Conservation (phyloP, 768 basidiomycete genomes). For the Aureoboletus auriporus region DNA sequence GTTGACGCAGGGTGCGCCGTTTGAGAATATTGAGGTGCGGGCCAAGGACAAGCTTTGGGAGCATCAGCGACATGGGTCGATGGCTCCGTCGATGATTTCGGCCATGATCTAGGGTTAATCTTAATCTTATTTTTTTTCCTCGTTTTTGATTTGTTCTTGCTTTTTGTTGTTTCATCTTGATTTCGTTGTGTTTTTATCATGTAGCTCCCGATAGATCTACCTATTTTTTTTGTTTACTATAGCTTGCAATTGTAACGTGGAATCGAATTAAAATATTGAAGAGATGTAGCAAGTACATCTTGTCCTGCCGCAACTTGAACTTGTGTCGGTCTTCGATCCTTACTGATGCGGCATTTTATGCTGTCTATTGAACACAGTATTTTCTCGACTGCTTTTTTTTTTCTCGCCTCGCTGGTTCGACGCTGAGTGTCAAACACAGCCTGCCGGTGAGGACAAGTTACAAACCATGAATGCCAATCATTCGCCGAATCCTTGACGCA, state of each 20-base stretch:
- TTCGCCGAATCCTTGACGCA: too few species aligned
- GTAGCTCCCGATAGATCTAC: constrained; percentile 2
- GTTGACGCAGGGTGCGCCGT: constrained; percentile 67
- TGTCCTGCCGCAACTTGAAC: too few species aligned
- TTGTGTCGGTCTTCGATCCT: too few species aligned
- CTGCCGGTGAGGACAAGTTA: too few species aligned
- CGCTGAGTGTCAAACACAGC: too few species aligned
- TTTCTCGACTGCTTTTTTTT: too few species aligned
- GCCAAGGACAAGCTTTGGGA: constrained; percentile 88
- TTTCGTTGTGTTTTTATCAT: background rate
- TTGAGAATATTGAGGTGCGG: constrained; percentile 81
- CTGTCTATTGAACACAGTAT: too few species aligned
- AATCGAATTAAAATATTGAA: too few species aligned
- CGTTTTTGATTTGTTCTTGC: constrained; percentile 15
- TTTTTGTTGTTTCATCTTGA: background rate
- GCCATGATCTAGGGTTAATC: constrained; percentile 30
- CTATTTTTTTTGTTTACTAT: background rate
- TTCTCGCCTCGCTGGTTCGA: too few species aligned
- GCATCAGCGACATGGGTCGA: constrained; percentile 46
- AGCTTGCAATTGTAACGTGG: background rate
- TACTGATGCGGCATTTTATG: too few species aligned
- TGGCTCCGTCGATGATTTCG: constrained; percentile 43
- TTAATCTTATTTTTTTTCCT: background rate
- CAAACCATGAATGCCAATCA: too few species aligned
- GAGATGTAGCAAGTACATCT: too few species aligned